Percentiles rank a stretch among this genome's conserved stretches.
Conservation (phyloP, 1,284 basidiomycete species). For the Ceratorhiza oryzae-sativae region DNA sequence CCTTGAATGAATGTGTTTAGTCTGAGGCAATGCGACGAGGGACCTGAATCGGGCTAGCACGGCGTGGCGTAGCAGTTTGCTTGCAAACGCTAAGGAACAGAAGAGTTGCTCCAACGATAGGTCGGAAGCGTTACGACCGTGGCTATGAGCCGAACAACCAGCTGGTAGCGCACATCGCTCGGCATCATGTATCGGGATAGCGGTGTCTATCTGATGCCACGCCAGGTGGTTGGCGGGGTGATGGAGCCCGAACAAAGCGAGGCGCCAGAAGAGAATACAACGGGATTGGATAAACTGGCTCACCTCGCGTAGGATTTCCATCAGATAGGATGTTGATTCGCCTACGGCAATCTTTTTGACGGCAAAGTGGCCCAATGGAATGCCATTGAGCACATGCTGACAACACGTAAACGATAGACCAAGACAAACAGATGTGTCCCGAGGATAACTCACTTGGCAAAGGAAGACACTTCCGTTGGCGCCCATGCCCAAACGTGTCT, state of each 20-base stretch:
- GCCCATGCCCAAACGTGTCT: conserved; percentile 59
- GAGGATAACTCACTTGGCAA: conserved; percentile 67
- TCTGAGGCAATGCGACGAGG: neutral
- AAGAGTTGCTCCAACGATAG: neutral
- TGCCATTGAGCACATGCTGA: conserved; percentile 25
- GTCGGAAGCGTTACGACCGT: neutral
- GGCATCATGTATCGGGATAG: neutral
- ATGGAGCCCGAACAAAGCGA: neutral
- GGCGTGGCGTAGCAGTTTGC: conserved; percentile 9
- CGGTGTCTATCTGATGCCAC: neutral
- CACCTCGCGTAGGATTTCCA: conserved; percentile 82
- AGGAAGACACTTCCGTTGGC: conserved; percentile 89
- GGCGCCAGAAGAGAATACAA: neutral
- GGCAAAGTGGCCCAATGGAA: conserved; percentile 72
- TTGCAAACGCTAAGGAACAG: conserved; percentile 22
- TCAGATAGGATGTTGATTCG: conserved; percentile 81
- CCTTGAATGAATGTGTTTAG: conserved; percentile 52
- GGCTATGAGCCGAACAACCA: conserved; percentile 19
- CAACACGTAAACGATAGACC: conserved; percentile 63
- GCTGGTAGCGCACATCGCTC: conserved; percentile 1
- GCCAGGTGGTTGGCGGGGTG: conserved; percentile 1
- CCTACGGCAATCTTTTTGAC: conserved; percentile 97
- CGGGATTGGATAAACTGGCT: conserved; percentile 42
- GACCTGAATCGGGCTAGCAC: conserved; percentile 17
- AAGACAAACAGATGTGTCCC: neutral